These are phyloP conservation scores for Morella rubra DNA, from an alignment of 306 rosid species.

Conservation along the genomic window DNA sequence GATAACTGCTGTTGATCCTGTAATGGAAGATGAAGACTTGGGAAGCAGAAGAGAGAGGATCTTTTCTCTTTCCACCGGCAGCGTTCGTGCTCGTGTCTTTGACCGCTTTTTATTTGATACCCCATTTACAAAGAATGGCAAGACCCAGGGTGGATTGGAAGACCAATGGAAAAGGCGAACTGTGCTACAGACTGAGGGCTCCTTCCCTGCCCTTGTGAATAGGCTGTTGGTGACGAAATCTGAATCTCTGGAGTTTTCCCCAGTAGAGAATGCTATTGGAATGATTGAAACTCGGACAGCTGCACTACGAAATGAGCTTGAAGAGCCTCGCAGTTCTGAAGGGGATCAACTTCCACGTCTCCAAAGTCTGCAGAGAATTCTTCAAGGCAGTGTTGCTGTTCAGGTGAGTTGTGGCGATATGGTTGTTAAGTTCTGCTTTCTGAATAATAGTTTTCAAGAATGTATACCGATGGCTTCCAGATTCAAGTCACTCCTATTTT, in stretches of 20 bases:
- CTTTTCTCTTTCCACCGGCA: constrained; percentile 89
- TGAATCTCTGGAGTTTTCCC: constrained; percentile 95
- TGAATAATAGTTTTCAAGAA: neutral
- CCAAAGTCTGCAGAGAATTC: constrained; percentile 94
- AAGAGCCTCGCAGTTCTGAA: constrained; percentile 98
- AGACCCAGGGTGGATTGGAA: constrained; percentile 95
- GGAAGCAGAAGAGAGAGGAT: constrained; percentile 96
- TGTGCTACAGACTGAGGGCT: constrained; percentile 94
- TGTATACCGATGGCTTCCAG: neutral
- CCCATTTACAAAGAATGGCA: constrained; percentile 95
- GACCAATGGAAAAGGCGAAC: constrained; percentile 98
- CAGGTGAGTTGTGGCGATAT: constrained; percentile 51
- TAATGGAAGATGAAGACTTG: constrained; percentile 97
- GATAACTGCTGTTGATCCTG: constrained; percentile 96
- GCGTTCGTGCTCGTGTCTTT: constrained; percentile 92
- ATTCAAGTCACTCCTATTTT: neutral
- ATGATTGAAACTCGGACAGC: constrained; percentile 99
- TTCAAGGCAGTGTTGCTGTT: constrained; percentile 99
- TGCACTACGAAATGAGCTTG: constrained; percentile 94
- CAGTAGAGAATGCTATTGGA: constrained; percentile 97
- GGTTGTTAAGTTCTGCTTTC: neutral
- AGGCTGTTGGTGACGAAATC: constrained; percentile 85
- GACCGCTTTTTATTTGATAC: constrained; percentile 97
- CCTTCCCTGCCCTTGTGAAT: constrained; percentile 96
- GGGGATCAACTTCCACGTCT: constrained; percentile 98